phyloP scores from a whole-genome alignment of 2,329 filamentous ascomycete genomes.

The Myrmaecium sp. region DNA sequence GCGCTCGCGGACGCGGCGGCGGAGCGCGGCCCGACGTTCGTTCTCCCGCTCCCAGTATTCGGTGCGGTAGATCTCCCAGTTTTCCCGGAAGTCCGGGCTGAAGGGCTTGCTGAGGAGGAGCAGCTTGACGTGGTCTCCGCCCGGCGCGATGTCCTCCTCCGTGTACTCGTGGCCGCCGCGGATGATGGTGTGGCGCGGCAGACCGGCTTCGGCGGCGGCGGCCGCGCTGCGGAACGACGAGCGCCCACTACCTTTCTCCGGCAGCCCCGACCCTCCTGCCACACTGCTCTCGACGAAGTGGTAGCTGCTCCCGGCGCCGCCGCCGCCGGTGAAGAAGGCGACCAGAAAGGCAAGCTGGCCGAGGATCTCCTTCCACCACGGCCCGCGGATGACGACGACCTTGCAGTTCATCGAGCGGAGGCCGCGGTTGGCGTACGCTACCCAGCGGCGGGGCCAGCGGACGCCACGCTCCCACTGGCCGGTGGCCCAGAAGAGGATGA shows the following conservation, averaged over 20 bases:
- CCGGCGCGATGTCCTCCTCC: slow-evolving; percentile 79
- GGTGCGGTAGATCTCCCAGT: slow-evolving; percentile 86
- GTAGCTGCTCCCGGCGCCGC: slow-evolving; percentile 51
- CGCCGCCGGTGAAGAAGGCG: slow-evolving; percentile 56
- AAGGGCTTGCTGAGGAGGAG: slow-evolving; percentile 88
- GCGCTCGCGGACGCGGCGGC: slow-evolving; percentile 50
- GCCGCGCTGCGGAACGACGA: too few species aligned
- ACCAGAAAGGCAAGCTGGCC: slow-evolving; percentile 61
- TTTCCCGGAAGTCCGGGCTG: slow-evolving; percentile 82
- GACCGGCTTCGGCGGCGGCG: slow-evolving; percentile 13
- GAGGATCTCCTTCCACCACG: slow-evolving; percentile 64
- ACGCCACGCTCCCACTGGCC: slow-evolving; percentile 94
- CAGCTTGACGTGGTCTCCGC: slow-evolving; percentile 83
- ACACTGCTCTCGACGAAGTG: slow-evolving; percentile 56
- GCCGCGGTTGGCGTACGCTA: slow-evolving; percentile 75
- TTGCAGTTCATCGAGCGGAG: slow-evolving; percentile 90
- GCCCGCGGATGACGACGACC: slow-evolving; percentile 70
- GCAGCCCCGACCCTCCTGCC: too few species aligned
- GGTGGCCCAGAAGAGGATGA: slow-evolving; percentile 76
- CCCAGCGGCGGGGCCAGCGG: slow-evolving; percentile 84
- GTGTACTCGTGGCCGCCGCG: slow-evolving; percentile 46
- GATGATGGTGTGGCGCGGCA: slow-evolving; percentile 20
- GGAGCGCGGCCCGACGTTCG: slow-evolving; percentile 60
- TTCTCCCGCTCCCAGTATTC: slow-evolving; percentile 98
- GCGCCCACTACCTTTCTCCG: too few species aligned